Evolutionary conservation across 306 rosid species (phyloP).

Genomic region (Boehmeria nivea): DNA sequence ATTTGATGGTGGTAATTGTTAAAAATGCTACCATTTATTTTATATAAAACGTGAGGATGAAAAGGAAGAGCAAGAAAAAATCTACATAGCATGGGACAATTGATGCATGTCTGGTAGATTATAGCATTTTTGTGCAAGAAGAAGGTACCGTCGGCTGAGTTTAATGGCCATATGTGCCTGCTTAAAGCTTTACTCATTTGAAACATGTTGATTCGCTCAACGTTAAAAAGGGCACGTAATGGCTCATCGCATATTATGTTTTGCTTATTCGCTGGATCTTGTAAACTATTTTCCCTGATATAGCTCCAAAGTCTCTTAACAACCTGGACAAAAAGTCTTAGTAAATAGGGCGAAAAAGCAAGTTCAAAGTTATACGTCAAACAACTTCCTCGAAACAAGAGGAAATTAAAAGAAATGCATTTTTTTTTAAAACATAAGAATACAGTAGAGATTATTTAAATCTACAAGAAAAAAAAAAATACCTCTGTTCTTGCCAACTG

Average conservation of each 20-base stretch:
- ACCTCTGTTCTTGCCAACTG: slow-evolving; percentile 42
- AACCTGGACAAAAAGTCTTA: slow-evolving; percentile 27
- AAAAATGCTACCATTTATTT: too few relatives aligned
- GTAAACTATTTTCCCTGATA: slow-evolving; percentile 29
- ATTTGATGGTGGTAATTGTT: too few relatives aligned
- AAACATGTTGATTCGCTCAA: slow-evolving; percentile 32
- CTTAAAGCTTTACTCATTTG: slow-evolving; percentile 37
- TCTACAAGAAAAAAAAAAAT: not conserved
- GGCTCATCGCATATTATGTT: slow-evolving; percentile 29
- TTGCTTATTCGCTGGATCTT: slow-evolving; percentile 32
- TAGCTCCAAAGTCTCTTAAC: slow-evolving; percentile 38
- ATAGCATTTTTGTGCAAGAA: not conserved
- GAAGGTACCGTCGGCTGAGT: slow-evolving; percentile 10
- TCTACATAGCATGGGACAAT: too few relatives aligned
- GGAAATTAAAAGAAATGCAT: slow-evolving; percentile 1
- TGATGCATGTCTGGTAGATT: too few relatives aligned
- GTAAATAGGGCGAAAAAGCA: too few relatives aligned
- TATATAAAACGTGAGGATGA: too few relatives aligned
- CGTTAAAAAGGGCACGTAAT: slow-evolving; percentile 26
- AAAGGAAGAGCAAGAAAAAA: too few relatives aligned
- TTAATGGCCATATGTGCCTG: slow-evolving; percentile 33
- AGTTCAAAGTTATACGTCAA: too few relatives aligned
- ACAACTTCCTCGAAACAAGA: too few relatives aligned
- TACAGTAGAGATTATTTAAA: not conserved
- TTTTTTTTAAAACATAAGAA: not conserved